Evolutionary conservation across 139 green algal species (phyloP).

Genomic region (Eudorina sp.): DNA sequence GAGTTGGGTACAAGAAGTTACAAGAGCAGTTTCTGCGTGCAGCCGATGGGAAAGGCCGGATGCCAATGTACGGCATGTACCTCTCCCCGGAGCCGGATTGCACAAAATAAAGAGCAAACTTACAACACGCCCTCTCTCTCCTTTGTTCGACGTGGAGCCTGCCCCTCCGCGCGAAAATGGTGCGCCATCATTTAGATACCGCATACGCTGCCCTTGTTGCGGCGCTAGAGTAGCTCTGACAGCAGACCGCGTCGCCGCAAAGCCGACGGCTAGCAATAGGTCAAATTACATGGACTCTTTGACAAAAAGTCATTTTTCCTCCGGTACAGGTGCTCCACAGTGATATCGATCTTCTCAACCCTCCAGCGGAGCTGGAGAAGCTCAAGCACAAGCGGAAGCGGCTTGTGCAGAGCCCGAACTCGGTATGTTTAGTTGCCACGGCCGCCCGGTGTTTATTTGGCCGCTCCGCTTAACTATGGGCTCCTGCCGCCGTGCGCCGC

Average conservation of each 20-base stretch:
- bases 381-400: constrained; percentile 98
- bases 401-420: constrained; percentile 63
- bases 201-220: neutral
- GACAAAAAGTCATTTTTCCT: neutral
- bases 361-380: constrained; percentile 95
- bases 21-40: too few relatives aligned
- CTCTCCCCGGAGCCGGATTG: too few relatives aligned
- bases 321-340: constrained; percentile 40
- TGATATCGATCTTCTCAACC: constrained; percentile 98
- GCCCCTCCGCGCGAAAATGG: constrained; percentile 53
- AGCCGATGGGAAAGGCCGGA: too few relatives aligned
- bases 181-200: neutral
- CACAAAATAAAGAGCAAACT: too few relatives aligned
- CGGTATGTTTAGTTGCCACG: neutral
- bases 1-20: too few relatives aligned
- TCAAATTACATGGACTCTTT: neutral
- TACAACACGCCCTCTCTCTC: constrained; percentile 36
- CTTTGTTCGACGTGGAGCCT: constrained; percentile 41
- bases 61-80: too few relatives aligned
- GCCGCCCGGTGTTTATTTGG: neutral
- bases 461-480: neutral
- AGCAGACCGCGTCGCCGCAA: neutral
- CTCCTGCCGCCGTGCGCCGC: constrained; percentile 45
- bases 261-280: neutral
- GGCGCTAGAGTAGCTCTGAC: neutral